Evolutionary conservation across 352 stramenopile species (phyloP), one percentile per base, ranked within the genome.

Genomic region (Globisporangium orthogonon): DNA sequence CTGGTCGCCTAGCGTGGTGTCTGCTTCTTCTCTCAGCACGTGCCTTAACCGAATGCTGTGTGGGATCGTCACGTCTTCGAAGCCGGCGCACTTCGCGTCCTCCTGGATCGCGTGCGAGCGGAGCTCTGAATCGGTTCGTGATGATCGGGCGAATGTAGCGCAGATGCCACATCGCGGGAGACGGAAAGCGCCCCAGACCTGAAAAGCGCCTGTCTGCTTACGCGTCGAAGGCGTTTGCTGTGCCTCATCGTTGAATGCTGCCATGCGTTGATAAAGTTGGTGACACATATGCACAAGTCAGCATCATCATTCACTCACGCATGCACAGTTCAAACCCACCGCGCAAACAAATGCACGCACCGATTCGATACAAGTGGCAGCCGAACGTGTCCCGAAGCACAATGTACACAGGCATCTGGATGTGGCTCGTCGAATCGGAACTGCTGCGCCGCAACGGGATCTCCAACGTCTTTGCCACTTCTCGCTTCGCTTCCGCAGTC

Each of bases 361-460:
- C 76, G 41, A 85, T 61, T 54, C 78, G 78, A 52, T 77, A 76
- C 35, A 86, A 54, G n/a, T 78, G 65, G n/a, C 78, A 89, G 14
- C 72, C 73, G n/a, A 71, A 61, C 0, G 47, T 14, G 54, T 89
- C 78, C 6, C 74, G 67, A 23, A 89, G 51, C 33, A 86, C 52
- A 3, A 86, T 49, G 49, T 79, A 86, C 29, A 82, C 50, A 13
- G 60, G 60, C 31, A 60, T 28, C 46, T 74, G 62, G 15, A 57
- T 31, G 37, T 50, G 47, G 29, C 0, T 52, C 28, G 10, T 9
- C 13, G 53, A 28, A 2, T 46, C 35, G 18, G 17, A 47, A 6
- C 5, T 43, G 17, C 37, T 52, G 31, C 51, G n/a, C 5, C 51
- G 62, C 17, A 54, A 44, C n/a, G 35, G 54, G 29, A 68, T 44